Conservation (phyloP, 2,329 filamentous ascomycete species). For the Diaporthe vexans region DNA sequence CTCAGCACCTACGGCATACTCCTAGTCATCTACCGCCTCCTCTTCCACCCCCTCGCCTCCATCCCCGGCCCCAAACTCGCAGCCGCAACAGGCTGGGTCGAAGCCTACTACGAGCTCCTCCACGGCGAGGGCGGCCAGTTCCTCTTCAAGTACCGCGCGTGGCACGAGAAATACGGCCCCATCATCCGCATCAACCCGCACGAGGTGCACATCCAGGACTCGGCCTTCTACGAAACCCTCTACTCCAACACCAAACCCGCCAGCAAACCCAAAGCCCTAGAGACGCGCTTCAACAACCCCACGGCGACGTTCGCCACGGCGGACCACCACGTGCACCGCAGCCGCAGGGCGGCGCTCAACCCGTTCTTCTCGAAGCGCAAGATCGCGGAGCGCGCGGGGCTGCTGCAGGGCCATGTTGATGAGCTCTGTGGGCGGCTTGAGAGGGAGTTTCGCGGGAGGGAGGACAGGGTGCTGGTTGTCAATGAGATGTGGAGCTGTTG, state of each 20-base stretch:
- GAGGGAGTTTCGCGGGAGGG: slow-evolving; percentile 39
- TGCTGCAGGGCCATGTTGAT: slow-evolving; percentile 37
- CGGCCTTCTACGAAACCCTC: slow-evolving; percentile 39
- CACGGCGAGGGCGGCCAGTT: slow-evolving; percentile 25
- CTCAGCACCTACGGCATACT: background rate
- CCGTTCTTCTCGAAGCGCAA: slow-evolving; percentile 49
- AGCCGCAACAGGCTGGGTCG: background rate
- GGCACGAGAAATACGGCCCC: slow-evolving; percentile 37
- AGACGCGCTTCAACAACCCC: slow-evolving; percentile 40
- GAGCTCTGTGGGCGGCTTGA: slow-evolving; percentile 3
- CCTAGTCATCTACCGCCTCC: slow-evolving; percentile 17
- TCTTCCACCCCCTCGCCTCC: background rate
- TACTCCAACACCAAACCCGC: slow-evolving; percentile 24
- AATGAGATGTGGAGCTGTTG: slow-evolving; percentile 9
- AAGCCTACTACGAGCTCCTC: slow-evolving; percentile 20
- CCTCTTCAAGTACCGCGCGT: background rate
- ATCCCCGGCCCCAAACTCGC: slow-evolving; percentile 30
- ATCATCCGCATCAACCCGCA: slow-evolving; percentile 43
- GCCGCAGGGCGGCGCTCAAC: slow-evolving; percentile 41
- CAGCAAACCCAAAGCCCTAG: slow-evolving; percentile 39
- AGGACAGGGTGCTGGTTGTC: slow-evolving; percentile 34
- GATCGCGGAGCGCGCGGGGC: slow-evolving; percentile 32
- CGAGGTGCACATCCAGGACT: slow-evolving; percentile 43
- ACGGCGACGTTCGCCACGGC: slow-evolving; percentile 41
- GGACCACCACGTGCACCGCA: slow-evolving; percentile 39